Conservation (phyloP, 768 basidiomycete genomes). For the Mycena epipterygia region DNA sequence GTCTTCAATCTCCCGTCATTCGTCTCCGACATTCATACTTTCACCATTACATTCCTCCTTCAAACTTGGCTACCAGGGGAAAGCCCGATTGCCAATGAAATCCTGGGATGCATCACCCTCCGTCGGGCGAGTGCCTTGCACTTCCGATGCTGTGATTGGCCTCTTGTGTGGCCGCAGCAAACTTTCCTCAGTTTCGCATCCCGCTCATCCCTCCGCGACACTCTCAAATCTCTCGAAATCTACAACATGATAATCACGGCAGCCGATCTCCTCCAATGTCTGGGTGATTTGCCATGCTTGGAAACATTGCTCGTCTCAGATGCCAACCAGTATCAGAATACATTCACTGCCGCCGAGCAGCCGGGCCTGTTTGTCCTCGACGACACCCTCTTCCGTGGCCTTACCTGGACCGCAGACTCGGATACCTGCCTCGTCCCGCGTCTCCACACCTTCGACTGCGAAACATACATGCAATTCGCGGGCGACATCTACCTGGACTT, state of each 20-base stretch:
- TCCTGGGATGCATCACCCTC: neutral
- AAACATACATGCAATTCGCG: constrained; percentile 14
- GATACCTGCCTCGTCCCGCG: neutral
- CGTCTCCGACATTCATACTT: neutral
- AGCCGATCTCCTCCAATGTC: neutral
- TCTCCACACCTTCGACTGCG: constrained; percentile 10
- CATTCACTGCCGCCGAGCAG: too few relatives aligned
- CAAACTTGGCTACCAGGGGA: neutral
- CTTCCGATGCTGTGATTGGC: neutral
- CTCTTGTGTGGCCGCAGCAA: neutral
- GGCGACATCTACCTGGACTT: neutral
- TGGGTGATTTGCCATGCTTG: neutral
- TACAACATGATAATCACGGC: neutral
- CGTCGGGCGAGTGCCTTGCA: neutral
- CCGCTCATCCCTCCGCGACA: neutral
- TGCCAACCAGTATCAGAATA: neutral
- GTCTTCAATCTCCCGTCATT: neutral
- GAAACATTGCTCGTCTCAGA: neutral
- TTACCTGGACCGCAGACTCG: neutral
- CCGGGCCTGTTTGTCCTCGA: neutral
- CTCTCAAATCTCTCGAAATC: neutral
- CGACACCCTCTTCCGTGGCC: neutral
- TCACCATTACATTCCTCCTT: neutral
- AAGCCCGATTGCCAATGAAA: neutral
- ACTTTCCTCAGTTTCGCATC: neutral